Evolutionary conservation across 148 eudicot species (phyloP), one percentile per base, ranked within the genome.

Genomic region (Drosera capensis): DNA sequence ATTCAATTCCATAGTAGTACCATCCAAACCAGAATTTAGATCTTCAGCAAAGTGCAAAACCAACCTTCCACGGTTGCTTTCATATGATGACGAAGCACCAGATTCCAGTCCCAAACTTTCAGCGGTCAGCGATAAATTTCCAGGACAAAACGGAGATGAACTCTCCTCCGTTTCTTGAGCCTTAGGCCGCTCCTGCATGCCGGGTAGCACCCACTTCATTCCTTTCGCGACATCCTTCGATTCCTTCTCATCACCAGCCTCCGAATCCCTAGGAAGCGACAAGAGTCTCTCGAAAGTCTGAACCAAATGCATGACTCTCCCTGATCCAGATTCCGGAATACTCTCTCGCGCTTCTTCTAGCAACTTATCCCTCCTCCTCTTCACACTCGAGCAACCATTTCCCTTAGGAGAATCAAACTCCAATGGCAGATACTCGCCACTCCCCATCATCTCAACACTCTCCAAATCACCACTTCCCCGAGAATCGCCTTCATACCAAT

Each of bases 71-170:
- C 62, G 75, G 45, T 68, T 58, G 56, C 67, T 66, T 56, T 77
- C 86, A 36, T 68, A 51, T n/a, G 90, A 82, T 19, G 77, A 60
- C 1, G 78, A 58, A 34, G 55, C 75, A 8, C 46, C 58, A 4
- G 82, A 68, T 48, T 71, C 77, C 35, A 83, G 46, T 19, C 97
- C 97, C 46, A 87, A 75, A 52, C 79, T 77, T 68, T 79, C 79
- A 0, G 84, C 82, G 4, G 74, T 88, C 25, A 88, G 65, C 35
- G 73, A 69, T 30, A 80, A 55, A 22, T 78, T 77, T 9, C 83
- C 79, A 7, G 92, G 87, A 51, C 79, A 74, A 44, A 88, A 80
- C 0, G 73, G 61, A 46, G 82, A 64, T 2, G 77, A 62, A 23
- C 76, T 71, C 14, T 57, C 67, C 58, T 62, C 57, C n/a, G 77